A percentile compares a stretch with the other conserved stretches of the same genome.
phyloP scores from a whole-genome alignment of 1,284 basidiomycete genomes.

The Moesziomyces sp. region DNA sequence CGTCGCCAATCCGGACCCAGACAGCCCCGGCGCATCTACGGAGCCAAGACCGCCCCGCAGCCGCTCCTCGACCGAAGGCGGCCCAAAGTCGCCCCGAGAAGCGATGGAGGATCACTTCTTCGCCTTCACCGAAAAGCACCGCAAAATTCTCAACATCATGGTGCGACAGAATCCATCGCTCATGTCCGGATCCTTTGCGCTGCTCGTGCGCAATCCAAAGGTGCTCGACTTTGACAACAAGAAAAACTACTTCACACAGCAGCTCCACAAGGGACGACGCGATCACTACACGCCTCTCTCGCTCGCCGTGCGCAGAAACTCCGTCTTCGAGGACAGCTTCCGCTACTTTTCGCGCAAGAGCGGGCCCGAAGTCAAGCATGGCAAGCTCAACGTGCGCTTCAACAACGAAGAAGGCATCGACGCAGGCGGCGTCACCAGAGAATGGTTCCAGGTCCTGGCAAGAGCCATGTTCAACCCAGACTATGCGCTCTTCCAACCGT shows the following conservation, averaged over 20 bases:
- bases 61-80: conserved; percentile 34
- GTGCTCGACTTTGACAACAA: conserved; percentile 99
- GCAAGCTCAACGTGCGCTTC: conserved; percentile 96
- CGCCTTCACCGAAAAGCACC: conserved; percentile 90
- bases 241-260: conserved; percentile 96
- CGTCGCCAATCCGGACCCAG: conserved; percentile 66
- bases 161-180: conserved; percentile 96
- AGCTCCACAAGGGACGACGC: conserved; percentile 83
- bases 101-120: conserved; percentile 84
- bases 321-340: conserved; percentile 98
- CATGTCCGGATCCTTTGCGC: conserved; percentile 97
- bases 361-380: conserved; percentile 96
- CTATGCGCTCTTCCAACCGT: conserved; percentile 97
- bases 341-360: conserved; percentile 87
- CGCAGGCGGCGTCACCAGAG: conserved; percentile 95
- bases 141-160: conserved; percentile 95
- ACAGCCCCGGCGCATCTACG: conserved; percentile 19
- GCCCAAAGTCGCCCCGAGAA: conserved; percentile 48
- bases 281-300: conserved; percentile 87
- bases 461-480: conserved; percentile 99
- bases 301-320: conserved; percentile 88
- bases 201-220: conserved; percentile 93
- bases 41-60: conserved; percentile 37
- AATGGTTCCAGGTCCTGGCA: conserved; percentile 98
- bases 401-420: conserved; percentile 98